phyloP scores from a whole-genome alignment of 371 early-diverging fungal genomes.

The Mortierella sp. region DNA sequence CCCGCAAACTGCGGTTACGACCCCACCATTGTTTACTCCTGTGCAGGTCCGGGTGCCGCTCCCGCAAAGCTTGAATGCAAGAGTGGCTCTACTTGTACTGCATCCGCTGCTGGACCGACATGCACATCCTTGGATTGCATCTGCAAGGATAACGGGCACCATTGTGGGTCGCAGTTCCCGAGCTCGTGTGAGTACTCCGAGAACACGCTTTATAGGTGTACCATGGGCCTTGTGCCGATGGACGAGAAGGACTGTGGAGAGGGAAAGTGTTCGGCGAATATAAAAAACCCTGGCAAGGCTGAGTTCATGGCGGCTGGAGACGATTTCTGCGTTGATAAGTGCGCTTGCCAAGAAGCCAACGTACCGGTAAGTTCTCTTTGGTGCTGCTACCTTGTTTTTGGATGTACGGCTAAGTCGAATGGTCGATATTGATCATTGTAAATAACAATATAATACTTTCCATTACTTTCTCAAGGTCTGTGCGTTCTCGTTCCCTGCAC shows the following conservation, averaged over 20 bases:
- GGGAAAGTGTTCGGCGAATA: background rate
- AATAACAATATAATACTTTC: background rate
- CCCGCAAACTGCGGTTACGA: background rate
- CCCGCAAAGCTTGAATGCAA: background rate
- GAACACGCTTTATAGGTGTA: background rate
- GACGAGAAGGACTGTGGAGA: background rate
- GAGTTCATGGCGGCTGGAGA: background rate
- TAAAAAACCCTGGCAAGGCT: background rate
- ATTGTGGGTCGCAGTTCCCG: slow-evolving; percentile 4
- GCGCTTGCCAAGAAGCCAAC: background rate
- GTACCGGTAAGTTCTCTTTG: background rate
- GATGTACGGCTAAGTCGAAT: background rate
- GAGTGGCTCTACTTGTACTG: background rate
- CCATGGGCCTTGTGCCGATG: background rate
- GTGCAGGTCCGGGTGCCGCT: background rate
- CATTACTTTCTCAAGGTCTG: slow-evolving; percentile 1
- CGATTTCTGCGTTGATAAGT: background rate
- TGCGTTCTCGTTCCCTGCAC: slow-evolving; percentile 5
- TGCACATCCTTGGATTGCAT: background rate
- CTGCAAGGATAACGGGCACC: background rate
- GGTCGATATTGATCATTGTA: background rate
- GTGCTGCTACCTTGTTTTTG: background rate
- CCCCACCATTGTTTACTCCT: background rate
- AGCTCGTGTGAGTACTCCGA: background rate
- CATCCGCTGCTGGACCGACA: background rate